These are phyloP conservation scores for Sporothrix phasma DNA, from an alignment of 2,329 filamentous ascomycete genomes.

Conservation along the genomic window DNA sequence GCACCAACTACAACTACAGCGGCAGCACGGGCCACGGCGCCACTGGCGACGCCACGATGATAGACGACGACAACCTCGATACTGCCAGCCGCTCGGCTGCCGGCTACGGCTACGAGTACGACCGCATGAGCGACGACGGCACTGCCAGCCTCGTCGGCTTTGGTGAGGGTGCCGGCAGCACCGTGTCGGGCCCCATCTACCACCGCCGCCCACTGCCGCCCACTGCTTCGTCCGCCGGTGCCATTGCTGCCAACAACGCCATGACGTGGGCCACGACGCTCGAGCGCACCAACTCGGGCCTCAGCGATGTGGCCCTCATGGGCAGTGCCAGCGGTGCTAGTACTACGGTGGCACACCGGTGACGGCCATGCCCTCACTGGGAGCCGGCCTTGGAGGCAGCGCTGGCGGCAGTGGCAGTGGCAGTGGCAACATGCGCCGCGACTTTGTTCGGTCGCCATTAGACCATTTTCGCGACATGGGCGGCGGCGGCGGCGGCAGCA, in stretches of 20 bases:
- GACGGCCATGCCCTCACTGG: neutral
- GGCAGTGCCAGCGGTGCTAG: constrained; percentile 20
- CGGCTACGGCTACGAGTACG: constrained; percentile 44
- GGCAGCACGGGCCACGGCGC: constrained; percentile 25
- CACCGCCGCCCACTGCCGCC: constrained; percentile 38
- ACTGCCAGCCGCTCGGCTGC: constrained; percentile 38
- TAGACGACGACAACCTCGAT: constrained; percentile 47
- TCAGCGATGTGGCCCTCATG: constrained; percentile 36
- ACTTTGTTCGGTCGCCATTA: constrained; percentile 6
- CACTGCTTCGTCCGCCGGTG: constrained; percentile 21
- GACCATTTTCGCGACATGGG: constrained; percentile 8
- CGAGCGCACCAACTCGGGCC: constrained; percentile 42
- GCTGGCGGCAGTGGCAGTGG: neutral
- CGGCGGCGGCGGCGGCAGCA: constrained; percentile 1
- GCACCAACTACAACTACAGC: constrained; percentile 45
- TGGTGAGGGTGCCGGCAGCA: constrained; percentile 81
- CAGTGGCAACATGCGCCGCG: neutral
- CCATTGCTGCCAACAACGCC: constrained; percentile 19
- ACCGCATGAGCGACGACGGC: constrained; percentile 77
- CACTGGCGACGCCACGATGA: constrained; percentile 23
- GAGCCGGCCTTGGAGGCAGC: neutral
- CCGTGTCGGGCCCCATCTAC: constrained; percentile 69
- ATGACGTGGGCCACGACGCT: constrained; percentile 29
- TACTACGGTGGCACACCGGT: neutral
- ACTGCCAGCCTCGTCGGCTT: constrained; percentile 81